These are phyloP conservation scores for Umbilicaria muhlenbergii DNA, from an alignment of 495 filamentous ascomycete species.

Conservation along the genomic window DNA sequence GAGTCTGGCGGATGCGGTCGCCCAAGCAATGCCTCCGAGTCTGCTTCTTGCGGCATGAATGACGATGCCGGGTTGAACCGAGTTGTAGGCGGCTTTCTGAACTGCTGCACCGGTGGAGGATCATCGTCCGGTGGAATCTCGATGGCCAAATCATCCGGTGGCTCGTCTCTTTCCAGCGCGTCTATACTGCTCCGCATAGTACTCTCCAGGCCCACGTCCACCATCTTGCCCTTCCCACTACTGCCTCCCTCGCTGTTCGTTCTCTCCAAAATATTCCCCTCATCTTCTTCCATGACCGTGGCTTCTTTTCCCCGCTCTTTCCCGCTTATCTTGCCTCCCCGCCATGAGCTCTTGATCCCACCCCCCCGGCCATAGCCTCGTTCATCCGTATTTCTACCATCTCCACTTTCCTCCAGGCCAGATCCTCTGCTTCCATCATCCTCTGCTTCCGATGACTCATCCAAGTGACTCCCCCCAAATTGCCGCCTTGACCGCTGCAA, in stretches of 20 bases:
- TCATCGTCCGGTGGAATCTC: slow-evolving; percentile 45
- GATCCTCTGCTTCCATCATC: slow-evolving; percentile 45
- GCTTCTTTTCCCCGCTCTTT: slow-evolving; percentile 18
- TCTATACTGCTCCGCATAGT: slow-evolving; percentile 28
- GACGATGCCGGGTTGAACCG: slow-evolving; percentile 20
- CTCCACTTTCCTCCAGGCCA: slow-evolving; percentile 32
- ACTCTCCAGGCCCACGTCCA: slow-evolving; percentile 76
- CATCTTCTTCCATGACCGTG: slow-evolving; percentile 19
- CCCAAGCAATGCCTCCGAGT: slow-evolving; percentile 24
- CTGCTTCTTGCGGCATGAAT: slow-evolving; percentile 32
- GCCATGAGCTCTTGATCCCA: slow-evolving; percentile 39
- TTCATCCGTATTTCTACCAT: slow-evolving; percentile 23
- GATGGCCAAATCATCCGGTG: slow-evolving; percentile 41
- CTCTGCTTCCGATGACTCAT: slow-evolving; percentile 68
- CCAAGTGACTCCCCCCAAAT: slow-evolving; percentile 63
- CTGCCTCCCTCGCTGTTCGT: slow-evolving; percentile 28
- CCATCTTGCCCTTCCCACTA: slow-evolving; percentile 54
- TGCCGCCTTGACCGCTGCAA: slow-evolving; percentile 77
- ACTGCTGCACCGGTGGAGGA: slow-evolving; percentile 78
- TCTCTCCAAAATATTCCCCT: slow-evolving; percentile 14
- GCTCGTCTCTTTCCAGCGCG: slow-evolving; percentile 35
- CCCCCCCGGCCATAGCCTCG: slow-evolving; percentile 24
- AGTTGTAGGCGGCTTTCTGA: slow-evolving; percentile 37
- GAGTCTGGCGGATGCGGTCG: slow-evolving; percentile 27
- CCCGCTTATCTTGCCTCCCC: slow-evolving; percentile 23